These are phyloP conservation scores for Pugionium dolabratum DNA, from an alignment of 345 rosid species.

Conservation along the genomic window DNA sequence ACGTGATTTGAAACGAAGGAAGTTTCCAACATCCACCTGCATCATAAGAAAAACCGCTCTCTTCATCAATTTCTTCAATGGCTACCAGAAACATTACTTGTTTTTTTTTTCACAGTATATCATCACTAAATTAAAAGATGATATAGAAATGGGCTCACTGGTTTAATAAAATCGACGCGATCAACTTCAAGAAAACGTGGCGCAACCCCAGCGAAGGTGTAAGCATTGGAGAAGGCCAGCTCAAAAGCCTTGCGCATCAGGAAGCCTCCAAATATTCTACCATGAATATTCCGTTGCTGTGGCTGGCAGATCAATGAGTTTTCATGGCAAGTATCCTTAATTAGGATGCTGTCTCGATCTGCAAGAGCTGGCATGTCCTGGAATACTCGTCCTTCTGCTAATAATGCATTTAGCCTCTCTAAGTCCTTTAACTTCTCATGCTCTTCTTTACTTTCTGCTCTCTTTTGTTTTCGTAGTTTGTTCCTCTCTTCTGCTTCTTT, in stretches of 20 bases:
- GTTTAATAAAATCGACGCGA: slow-evolving; percentile 81
- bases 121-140: background rate
- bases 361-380: slow-evolving; percentile 94
- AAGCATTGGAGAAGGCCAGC: slow-evolving; percentile 79
- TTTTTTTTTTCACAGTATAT: background rate
- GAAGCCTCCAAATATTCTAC: slow-evolving; percentile 86
- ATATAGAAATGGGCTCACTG: slow-evolving; percentile 53
- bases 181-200: slow-evolving; percentile 85
- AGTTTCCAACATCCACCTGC: slow-evolving; percentile 86
- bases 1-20: slow-evolving; percentile 83
- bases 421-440: slow-evolving; percentile 40
- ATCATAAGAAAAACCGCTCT: slow-evolving; percentile 8
- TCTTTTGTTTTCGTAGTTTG: slow-evolving; percentile 60
- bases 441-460: slow-evolving; percentile 43
- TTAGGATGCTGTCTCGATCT: slow-evolving; percentile 84
- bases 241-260: slow-evolving; percentile 87
- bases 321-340: slow-evolving; percentile 60
- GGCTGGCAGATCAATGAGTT: slow-evolving; percentile 85
- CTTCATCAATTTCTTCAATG: background rate
- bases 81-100: background rate
- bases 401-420: slow-evolving; percentile 57
- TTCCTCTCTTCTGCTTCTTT: slow-evolving; percentile 84
- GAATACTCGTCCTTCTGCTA: slow-evolving; percentile 81
- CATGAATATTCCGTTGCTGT: slow-evolving; percentile 83
- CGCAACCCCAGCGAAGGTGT: slow-evolving; percentile 79